Evolutionary conservation across 2,329 filamentous ascomycete genomes (phyloP).

Genomic region (Stenocarpella maydis): DNA sequence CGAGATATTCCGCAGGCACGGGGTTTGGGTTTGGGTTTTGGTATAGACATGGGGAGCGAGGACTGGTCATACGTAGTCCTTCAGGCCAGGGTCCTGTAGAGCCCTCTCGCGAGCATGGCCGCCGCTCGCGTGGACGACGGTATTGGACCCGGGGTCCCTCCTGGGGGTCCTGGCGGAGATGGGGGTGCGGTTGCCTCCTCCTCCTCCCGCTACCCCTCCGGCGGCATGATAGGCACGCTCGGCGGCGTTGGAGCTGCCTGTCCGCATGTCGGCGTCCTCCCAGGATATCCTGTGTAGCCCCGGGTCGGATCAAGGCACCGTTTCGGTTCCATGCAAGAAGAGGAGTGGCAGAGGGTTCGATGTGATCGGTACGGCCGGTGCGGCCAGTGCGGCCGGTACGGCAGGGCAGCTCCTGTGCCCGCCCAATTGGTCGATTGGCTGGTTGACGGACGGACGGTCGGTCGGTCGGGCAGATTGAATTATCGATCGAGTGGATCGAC

Average conservation of each 20-base stretch:
- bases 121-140: conserved; percentile 31
- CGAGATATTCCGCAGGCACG: conserved; percentile 21
- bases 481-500: background rate
- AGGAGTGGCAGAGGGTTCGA: background rate
- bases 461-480: background rate
- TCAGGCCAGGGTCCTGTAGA: conserved; percentile 78
- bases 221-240: conserved; percentile 54
- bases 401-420: conserved; percentile 31
- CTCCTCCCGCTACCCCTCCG: conserved; percentile 44
- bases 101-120: conserved; percentile 65
- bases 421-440: background rate
- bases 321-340: conserved; percentile 16
- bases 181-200: conserved; percentile 53
- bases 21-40: too few relatives aligned
- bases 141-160: conserved; percentile 62
- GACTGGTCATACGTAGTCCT: conserved; percentile 70
- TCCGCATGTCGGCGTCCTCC: conserved; percentile 45
- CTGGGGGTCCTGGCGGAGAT: conserved; percentile 62
- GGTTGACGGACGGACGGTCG: background rate
- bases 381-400: conserved; percentile 19
- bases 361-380: conserved; percentile 11
- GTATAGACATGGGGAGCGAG: too few relatives aligned
- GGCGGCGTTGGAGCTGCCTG: conserved; percentile 42
- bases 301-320: conserved; percentile 21
- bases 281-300: conserved; percentile 21